Conservation (phyloP, 169 alveolate genomes). For the Cryptosporidium parvum region DNA sequence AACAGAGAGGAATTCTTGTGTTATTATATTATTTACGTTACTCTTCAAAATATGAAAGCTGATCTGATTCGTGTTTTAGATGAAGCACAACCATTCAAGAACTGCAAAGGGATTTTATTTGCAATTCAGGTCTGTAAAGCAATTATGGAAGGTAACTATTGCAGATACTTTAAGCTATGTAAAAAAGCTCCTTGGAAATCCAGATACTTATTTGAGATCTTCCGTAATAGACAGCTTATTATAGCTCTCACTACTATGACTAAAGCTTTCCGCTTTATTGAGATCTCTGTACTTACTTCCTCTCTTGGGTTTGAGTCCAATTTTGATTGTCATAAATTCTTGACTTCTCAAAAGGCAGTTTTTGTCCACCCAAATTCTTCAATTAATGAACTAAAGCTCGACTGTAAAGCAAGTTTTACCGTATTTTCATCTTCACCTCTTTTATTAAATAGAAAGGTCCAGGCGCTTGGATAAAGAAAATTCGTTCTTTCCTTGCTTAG, state of each 20-base stretch:
- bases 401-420: conserved; percentile 55
- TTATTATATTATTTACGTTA: conserved; percentile 79
- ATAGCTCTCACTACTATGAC: conserved; percentile 68
- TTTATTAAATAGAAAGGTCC: conserved; percentile 53
- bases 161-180: conserved; percentile 80
- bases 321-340: conserved; percentile 18
- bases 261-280: conserved; percentile 68
- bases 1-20: conserved; percentile 81
- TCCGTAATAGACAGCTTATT: conserved; percentile 58
- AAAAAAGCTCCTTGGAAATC: conserved; percentile 80
- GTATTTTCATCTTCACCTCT: conserved; percentile 63
- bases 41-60: conserved; percentile 82
- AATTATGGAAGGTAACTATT: conserved; percentile 78
- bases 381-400: conserved; percentile 11
- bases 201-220: conserved; percentile 31
- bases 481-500: background rate
- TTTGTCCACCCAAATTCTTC: conserved; percentile 6
- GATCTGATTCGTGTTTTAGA: conserved; percentile 67
- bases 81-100: conserved; percentile 44
- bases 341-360: conserved; percentile 41
- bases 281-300: conserved; percentile 12
- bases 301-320: conserved; percentile 55
- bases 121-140: conserved; percentile 66
- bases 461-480: conserved; percentile 49
- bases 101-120: conserved; percentile 36